Base-by-base conservation (phyloP, 2,329 filamentous ascomycete species). In the Phoma sp. region DNA sequence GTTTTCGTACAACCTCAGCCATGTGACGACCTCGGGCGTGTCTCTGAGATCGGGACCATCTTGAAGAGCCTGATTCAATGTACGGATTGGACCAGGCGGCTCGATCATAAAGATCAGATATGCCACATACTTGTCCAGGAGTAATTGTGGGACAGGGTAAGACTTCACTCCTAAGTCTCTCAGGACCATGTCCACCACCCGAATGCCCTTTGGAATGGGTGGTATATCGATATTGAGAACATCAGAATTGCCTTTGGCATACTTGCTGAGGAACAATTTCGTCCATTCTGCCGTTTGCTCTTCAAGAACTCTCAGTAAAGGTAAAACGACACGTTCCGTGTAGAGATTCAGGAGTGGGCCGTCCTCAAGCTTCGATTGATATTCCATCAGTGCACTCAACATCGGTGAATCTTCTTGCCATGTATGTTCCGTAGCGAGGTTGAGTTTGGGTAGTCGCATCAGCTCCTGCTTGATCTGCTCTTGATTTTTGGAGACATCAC, bases 121-220 rank as follows among this genome's bases (percentile, higher is more conserved):
- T 1, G 58, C 29, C 6, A 64, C 37, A 42, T 66, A 67, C 1
- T 70, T 52, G 23, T 72, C 63, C 1, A 73, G 33, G 1, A 70
- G 23, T 0, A 33, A 55, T 1, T 55, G 32, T 1, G 71, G 68
- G 3, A 71, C 39, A 35, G 52, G 32, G 4, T 8, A n/a, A 2
- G 43, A 10, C 22, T 27, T 33, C 3, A 35, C 2, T 3, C 33
- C 24, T 1, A 42, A 9, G 5, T 32, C 22, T 8, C 33, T 18
- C 0, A 71, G 39, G 6, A 64, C 25, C 4, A 27, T 6, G 1
- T 47, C n/a, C 18, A 45, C 40, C 9, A 66, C 46, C 2, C 24
- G 7, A 5, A 22, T 14, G 23, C 52, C 35, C 24, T 55, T 41
- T 2, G 69, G 65, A 11, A 65, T 14, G 4, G 35, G 14, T 7